Evolutionary conservation across 2,329 filamentous ascomycete genomes (phyloP), one percentile per base, ranked within the genome.

Genomic region (Fusarium xylarioides): DNA sequence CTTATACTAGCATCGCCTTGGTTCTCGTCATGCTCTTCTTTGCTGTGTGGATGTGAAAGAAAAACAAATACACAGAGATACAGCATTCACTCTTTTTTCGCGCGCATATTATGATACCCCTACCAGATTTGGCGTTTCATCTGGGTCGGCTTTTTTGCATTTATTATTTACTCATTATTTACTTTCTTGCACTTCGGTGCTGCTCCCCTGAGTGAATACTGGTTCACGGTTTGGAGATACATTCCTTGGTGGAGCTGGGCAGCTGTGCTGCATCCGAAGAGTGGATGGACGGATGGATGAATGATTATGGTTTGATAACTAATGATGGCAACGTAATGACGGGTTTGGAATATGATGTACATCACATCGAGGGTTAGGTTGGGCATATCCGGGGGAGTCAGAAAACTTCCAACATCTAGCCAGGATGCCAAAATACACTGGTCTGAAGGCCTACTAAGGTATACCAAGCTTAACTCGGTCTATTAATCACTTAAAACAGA

Each of bases 1-100:
- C 78, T n/a, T 72, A 73, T 23, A 73, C 78, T 34, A 79, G 79
- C 46, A 70, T 77, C 28, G 73, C 75, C n/a, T 63, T 80, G 28
- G 77, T 77, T 5, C 76, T 72, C 19, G 67, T 79, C 44, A 79
- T 80, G 63, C 63, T 81, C 53, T 76, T 76, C 38, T 75, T 79
- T 35, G 74, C 78, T 15, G 73, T 80, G 38, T 78, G 71, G 71
- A 78, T 78, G 76, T 78, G 52, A 63, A 37, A 14, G 43, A 61
- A 35, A 14, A 47, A 23, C 47, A 34, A 44, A n/a, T 26, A 5
- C 30, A 34, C 14, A 56, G 57, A 47, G 42, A 42, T 61, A 50
- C 61, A 57, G 42, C 44, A 42, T 47, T 64, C 64, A 40, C 32
- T 52, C 15, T 32, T 66, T 64, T 63, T 56, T 71, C 56, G 47